Conservation (phyloP, 2,329 filamentous ascomycete species). For the Fusarium liriodendri region DNA sequence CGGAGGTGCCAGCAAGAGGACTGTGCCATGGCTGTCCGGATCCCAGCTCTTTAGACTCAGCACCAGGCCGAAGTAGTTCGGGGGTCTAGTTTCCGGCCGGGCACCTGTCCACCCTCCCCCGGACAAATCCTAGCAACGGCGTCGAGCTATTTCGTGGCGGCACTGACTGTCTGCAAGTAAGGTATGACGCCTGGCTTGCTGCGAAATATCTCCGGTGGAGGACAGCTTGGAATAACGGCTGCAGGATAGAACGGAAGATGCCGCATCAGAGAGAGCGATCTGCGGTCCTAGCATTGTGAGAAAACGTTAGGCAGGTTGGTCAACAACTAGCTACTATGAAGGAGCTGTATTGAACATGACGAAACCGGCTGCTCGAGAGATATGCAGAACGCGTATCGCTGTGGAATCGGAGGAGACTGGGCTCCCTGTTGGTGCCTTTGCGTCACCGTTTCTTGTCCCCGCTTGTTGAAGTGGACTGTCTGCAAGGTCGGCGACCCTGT, state of each 20-base stretch:
- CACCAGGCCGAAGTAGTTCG: conserved; percentile 20
- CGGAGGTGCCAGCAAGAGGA: conserved; percentile 20
- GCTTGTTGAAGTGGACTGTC: conserved; percentile 22
- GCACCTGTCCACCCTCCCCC: conserved; percentile 1
- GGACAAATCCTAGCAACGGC: conserved; percentile 15
- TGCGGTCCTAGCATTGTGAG: conserved; percentile 22
- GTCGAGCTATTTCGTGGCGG: conserved; percentile 22
- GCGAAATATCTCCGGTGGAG: conserved; percentile 29
- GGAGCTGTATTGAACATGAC: conserved; percentile 1
- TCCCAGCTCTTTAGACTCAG: conserved; percentile 12
- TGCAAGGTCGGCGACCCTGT: conserved; percentile 26
- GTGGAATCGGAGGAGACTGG: conserved; percentile 6
- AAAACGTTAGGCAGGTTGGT: conserved; percentile 3
- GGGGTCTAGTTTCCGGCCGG: conserved; percentile 10
- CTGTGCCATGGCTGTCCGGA: conserved; percentile 25
- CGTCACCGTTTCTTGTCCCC: conserved; percentile 26
- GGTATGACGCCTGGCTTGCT: conserved; percentile 21
- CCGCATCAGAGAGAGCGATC: conserved; percentile 29
- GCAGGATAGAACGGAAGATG: conserved; percentile 23
- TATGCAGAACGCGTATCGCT: background rate
- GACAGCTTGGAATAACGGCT: conserved; percentile 14
- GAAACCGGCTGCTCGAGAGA: background rate
- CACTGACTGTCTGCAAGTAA: conserved; percentile 27
- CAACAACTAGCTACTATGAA: background rate
- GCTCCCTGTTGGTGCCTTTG: conserved; percentile 9